A percentile compares a stretch with the other conserved stretches of the same genome.
Conservation (phyloP, 2,329 filamentous ascomycete species). For the Sporothrix luriei region DNA sequence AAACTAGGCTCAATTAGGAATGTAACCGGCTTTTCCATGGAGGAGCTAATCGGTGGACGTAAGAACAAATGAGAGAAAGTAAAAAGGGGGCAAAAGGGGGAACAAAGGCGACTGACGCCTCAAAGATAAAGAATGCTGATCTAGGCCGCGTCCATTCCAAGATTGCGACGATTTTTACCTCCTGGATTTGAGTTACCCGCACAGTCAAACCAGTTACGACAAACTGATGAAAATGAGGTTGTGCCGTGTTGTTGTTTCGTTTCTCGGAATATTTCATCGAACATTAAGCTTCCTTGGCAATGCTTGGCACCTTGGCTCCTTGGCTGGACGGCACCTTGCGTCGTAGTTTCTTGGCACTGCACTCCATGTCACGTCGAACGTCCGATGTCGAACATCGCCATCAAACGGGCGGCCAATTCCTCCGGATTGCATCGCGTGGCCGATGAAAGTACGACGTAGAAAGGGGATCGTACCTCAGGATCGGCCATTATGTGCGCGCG, state of each 20-base stretch:
- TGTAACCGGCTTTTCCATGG: conserved; percentile 10
- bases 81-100: neutral
- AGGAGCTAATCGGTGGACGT: neutral
- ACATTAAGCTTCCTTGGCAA: conserved; percentile 12
- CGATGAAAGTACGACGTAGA: no score
- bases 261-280: neutral
- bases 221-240: neutral
- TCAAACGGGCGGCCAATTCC: no score
- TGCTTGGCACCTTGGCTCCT: neutral
- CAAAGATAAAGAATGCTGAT: neutral
- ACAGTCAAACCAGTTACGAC: neutral
- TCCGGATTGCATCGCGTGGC: neutral
- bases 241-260: neutral
- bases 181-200: neutral
- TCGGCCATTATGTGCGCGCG: no score
- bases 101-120: neutral
- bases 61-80: neutral
- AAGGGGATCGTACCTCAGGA: no score
- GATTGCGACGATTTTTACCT: neutral
- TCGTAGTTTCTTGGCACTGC: neutral
- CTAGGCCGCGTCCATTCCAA: neutral
- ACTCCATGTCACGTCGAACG: no score
- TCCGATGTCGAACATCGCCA: neutral
- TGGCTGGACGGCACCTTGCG: neutral
- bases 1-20: conserved; percentile 14